Percentiles rank a stretch among this genome's conserved stretches.
Conservation (phyloP, 768 basidiomycete genomes). For the Boletellus sp. region DNA sequence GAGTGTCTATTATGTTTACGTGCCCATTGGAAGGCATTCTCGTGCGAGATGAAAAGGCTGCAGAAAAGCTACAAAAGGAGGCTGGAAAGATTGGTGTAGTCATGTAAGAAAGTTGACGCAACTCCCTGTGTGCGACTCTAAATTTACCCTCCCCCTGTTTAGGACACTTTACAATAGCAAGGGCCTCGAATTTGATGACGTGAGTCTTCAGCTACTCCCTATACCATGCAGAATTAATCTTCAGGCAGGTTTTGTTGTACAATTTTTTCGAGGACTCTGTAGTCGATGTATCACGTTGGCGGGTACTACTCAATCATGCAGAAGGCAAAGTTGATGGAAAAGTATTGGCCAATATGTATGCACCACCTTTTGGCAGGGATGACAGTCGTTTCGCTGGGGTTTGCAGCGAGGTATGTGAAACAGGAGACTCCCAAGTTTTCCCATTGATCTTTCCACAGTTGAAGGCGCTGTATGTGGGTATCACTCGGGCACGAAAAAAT, state of each 20-base stretch:
- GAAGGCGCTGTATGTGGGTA: constrained; percentile 66
- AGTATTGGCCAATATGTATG: constrained; percentile 17
- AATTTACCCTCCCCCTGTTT: background rate
- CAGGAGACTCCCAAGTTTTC: background rate
- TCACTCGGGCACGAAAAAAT: constrained; percentile 66
- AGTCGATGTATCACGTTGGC: constrained; percentile 52
- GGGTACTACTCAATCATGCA: constrained; percentile 47
- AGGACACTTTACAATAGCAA: constrained; percentile 35
- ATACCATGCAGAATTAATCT: background rate
- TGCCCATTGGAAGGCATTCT: constrained; percentile 49
- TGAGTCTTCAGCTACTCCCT: background rate
- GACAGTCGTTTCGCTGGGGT: constrained; percentile 48
- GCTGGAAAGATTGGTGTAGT: constrained; percentile 59
- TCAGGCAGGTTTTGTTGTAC: constrained; percentile 55
- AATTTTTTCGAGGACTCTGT: constrained; percentile 71
- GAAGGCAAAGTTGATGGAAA: constrained; percentile 20
- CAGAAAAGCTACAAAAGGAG: constrained; percentile 43
- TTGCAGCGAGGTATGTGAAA: constrained; percentile 50
- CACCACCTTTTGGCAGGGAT: constrained; percentile 45
- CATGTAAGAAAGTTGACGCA: constrained; percentile 37
- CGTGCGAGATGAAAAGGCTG: constrained; percentile 58
- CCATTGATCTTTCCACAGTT: constrained; percentile 37
- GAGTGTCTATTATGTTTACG: background rate
- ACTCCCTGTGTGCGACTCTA: background rate
- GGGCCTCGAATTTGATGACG: constrained; percentile 26